phyloP scores from a whole-genome alignment of 2,329 filamentous ascomycete genomes.

The Diaporthe vaccinii region DNA sequence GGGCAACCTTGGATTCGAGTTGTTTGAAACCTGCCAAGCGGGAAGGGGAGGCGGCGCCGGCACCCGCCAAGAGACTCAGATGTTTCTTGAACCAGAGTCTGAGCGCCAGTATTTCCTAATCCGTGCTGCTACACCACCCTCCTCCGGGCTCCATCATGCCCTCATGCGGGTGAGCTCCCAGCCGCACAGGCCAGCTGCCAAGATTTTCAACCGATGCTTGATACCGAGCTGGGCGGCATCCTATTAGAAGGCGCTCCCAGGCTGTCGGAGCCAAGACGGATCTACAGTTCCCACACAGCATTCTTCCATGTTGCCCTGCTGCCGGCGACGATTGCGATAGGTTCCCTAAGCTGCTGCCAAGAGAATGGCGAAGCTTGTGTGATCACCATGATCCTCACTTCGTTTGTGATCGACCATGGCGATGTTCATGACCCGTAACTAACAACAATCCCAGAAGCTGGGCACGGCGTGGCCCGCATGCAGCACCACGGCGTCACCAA shows the following conservation, averaged over 20 bases:
- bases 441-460: conserved; percentile 6
- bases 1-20: not conserved
- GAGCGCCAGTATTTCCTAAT: conserved; percentile 13
- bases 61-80: conserved; percentile 31
- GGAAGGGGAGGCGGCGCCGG: conserved; percentile 3
- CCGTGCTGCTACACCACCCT: not conserved
- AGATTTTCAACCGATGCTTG: conserved; percentile 32
- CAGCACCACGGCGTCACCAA: not conserved
- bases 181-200: conserved; percentile 28
- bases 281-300: conserved; percentile 10
- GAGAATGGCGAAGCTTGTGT: conserved; percentile 25
- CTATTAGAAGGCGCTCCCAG: conserved; percentile 9
- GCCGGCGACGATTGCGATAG: conserved; percentile 30
- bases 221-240: conserved; percentile 1
- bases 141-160: not conserved
- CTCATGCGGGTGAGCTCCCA: not conserved
- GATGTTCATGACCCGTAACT: conserved; percentile 29
- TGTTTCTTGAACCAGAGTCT: conserved; percentile 23
- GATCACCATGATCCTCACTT: conserved; percentile 18
- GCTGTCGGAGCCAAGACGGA: conserved; percentile 39
- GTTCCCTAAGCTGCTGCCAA: conserved; percentile 29
- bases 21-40: conserved; percentile 34
- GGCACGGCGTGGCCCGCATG: conserved; percentile 12
- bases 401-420: conserved; percentile 36
- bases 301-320: not conserved